phyloP scores from a whole-genome alignment of 2,329 filamentous ascomycete genomes.

The Aotearoamyces nothofagi region DNA sequence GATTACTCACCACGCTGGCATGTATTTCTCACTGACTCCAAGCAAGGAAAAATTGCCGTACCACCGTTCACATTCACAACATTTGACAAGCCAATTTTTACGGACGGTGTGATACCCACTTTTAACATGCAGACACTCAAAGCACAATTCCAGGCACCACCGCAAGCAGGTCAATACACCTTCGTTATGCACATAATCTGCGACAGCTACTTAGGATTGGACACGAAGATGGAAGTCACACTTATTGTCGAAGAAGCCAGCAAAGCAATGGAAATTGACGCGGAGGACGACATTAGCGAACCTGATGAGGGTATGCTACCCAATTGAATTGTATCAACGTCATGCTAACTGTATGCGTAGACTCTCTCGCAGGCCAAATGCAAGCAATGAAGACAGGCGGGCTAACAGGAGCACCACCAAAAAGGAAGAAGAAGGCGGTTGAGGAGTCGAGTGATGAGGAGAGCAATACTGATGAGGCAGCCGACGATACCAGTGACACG shows the following conservation, averaged over 20 bases:
- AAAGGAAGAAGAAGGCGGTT: conserved; percentile 40
- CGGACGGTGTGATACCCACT: conserved; percentile 68
- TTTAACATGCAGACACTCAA: conserved; percentile 94
- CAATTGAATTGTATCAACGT: background rate
- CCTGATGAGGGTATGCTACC: conserved; percentile 70
- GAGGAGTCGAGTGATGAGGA: conserved; percentile 62
- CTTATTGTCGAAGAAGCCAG: conserved; percentile 78
- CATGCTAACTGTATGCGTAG: conserved; percentile 27
- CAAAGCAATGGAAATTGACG: conserved; percentile 66
- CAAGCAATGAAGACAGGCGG: conserved; percentile 63
- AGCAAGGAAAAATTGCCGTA: conserved; percentile 90
- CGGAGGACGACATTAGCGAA: conserved; percentile 92
- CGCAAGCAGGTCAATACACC: conserved; percentile 81
- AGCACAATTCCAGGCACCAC: conserved; percentile 91
- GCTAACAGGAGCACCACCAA: conserved; percentile 27
- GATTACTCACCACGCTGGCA: conserved; percentile 88
- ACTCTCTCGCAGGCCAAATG: conserved; percentile 86
- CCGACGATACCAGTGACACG: conserved; percentile 48
- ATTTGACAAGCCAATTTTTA: conserved; percentile 81
- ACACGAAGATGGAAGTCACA: conserved; percentile 81
- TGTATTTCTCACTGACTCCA: conserved; percentile 84
- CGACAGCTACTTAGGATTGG: conserved; percentile 90
- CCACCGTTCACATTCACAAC: conserved; percentile 89
- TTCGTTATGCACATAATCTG: conserved; percentile 91
- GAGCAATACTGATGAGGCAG: conserved; percentile 59